Evolutionary conservation across 2,329 filamentous ascomycete species (phyloP).

Genomic region (Arachnopeziza araneosa): DNA sequence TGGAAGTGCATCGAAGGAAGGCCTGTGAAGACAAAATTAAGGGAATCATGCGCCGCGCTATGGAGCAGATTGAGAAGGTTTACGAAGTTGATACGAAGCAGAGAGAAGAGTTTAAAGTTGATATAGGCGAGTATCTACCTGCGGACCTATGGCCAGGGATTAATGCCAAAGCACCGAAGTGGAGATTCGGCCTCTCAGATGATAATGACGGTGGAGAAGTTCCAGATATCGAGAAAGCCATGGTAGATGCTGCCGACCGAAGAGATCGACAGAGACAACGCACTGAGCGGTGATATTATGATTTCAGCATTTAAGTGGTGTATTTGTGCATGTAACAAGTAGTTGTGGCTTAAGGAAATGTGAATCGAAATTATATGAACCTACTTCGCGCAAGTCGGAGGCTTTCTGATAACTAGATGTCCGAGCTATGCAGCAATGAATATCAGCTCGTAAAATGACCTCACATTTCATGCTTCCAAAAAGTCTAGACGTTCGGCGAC

Average conservation of each 20-base stretch:
- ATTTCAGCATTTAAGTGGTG: background rate
- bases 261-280: background rate
- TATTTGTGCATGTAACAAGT: background rate
- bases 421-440: background rate
- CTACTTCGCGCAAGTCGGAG: too few species aligned
- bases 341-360: background rate
- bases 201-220: background rate
- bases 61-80: slow-evolving; percentile 69
- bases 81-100: slow-evolving; percentile 67
- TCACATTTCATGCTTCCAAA: background rate
- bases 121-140: slow-evolving; percentile 82
- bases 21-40: slow-evolving; percentile 69
- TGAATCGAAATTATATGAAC: too few species aligned
- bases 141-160: slow-evolving; percentile 82
- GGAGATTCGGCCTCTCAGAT: slow-evolving; percentile 18
- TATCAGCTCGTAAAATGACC: background rate
- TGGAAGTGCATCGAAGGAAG: slow-evolving; percentile 75
- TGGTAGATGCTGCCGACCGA: background rate
- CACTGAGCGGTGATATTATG: background rate
- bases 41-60: slow-evolving; percentile 70
- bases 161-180: slow-evolving; percentile 37
- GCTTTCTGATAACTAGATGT: too few species aligned
- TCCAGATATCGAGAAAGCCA: background rate
- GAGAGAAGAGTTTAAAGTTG: slow-evolving; percentile 71
- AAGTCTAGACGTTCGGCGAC: background rate